Evolutionary conservation across 2,329 filamentous ascomycete genomes (phyloP).

Genomic region (Stachybotrys elegans): DNA sequence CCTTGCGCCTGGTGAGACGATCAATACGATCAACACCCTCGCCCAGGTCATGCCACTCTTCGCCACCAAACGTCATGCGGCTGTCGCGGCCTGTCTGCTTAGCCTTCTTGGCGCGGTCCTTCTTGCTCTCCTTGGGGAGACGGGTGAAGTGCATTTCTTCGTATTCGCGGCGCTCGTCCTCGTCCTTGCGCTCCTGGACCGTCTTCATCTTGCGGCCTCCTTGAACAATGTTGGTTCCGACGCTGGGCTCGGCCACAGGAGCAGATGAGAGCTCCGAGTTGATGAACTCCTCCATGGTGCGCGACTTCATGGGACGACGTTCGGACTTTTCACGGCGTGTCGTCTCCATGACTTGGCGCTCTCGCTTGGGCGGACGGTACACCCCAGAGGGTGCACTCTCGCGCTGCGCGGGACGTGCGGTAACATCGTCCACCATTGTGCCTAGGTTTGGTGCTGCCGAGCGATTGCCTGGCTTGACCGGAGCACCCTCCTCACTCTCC

Average conservation of each 20-base stretch:
- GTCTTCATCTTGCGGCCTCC: slow-evolving; percentile 78
- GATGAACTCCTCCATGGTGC: slow-evolving; percentile 89
- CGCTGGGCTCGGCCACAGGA: slow-evolving; percentile 80
- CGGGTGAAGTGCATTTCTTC: slow-evolving; percentile 91
- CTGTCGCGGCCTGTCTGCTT: slow-evolving; percentile 43
- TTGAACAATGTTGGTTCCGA: slow-evolving; percentile 80
- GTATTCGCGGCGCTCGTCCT: slow-evolving; percentile 76
- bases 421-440: slow-evolving; percentile 26
- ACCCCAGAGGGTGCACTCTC: slow-evolving; percentile 55
- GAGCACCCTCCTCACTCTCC: slow-evolving; percentile 27
- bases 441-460: slow-evolving; percentile 27
- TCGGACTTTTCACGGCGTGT: slow-evolving; percentile 55
- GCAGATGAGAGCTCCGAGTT: slow-evolving; percentile 76
- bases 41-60: slow-evolving; percentile 85
- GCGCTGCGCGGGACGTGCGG: slow-evolving; percentile 18
- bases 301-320: slow-evolving; percentile 65
- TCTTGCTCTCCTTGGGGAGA: slow-evolving; percentile 81
- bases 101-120: slow-evolving; percentile 65
- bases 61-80: slow-evolving; percentile 74
- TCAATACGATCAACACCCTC: slow-evolving; percentile 85
- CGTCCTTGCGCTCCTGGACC: slow-evolving; percentile 66
- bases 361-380: slow-evolving; percentile 85
- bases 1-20: slow-evolving; percentile 68
- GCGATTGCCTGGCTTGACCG: slow-evolving; percentile 17
- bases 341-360: slow-evolving; percentile 77